Conservation (phyloP, 805 yeast genomes). For the Candida boidinii region DNA sequence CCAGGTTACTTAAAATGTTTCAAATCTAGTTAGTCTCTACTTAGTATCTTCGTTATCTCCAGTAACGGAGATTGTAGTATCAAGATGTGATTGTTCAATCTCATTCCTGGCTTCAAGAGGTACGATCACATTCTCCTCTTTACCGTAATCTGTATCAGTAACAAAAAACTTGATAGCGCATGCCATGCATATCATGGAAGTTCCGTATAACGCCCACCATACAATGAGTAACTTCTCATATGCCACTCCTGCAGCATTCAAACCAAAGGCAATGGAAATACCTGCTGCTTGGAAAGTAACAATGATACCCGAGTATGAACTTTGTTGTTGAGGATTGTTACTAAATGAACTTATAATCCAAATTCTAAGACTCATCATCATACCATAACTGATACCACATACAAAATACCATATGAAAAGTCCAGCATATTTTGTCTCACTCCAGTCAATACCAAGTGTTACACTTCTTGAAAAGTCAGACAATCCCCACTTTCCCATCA, state of each 20-base stretch:
- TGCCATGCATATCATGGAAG: conserved; percentile 7
- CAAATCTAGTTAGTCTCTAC: too few species aligned
- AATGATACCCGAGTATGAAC: conserved; percentile 7
- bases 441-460: conserved; percentile 4
- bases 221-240: conserved; percentile 4
- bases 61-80: too few species aligned
- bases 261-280: conserved; percentile 9
- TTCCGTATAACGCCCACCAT: conserved; percentile 5
- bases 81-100: too few species aligned
- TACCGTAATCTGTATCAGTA: conserved; percentile 6
- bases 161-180: conserved; percentile 6
- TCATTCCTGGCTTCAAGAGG: too few species aligned
- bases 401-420: conserved; percentile 4
- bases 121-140: conserved; percentile 6
- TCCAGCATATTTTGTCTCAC: conserved; percentile 4
- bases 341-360: conserved; percentile 6
- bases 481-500: conserved; percentile 4
- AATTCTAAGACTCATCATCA: conserved; percentile 6
- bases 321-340: conserved; percentile 10
- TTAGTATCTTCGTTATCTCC: too few species aligned
- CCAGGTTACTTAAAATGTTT: too few species aligned
- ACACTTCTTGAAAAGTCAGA: conserved; percentile 1
- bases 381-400: conserved; percentile 5
- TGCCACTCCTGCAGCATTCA: conserved; percentile 4
- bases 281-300: conserved; percentile 9